Conservation (phyloP, 2,329 filamentous ascomycete genomes). For the Juglanconis oblonga region DNA sequence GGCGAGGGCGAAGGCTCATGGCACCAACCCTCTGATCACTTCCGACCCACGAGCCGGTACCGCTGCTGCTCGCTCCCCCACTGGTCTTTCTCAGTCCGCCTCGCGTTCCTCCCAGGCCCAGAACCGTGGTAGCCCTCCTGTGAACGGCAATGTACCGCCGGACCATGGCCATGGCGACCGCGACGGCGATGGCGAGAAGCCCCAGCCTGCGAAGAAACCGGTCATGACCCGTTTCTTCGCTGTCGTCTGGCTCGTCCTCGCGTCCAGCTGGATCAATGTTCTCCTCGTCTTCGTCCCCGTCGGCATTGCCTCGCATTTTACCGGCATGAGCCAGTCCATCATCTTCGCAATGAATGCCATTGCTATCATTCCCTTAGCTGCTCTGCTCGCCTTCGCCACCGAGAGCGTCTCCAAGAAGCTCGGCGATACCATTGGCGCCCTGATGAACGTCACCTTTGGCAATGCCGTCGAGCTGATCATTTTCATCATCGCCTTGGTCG, state of each 20-base stretch:
- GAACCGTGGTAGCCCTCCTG: neutral
- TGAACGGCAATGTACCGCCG: neutral
- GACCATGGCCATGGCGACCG: neutral
- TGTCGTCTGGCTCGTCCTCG: slow-evolving; percentile 50
- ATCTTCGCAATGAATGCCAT: slow-evolving; percentile 73
- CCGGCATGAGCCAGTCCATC: slow-evolving; percentile 54
- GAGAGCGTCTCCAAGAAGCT: slow-evolving; percentile 71
- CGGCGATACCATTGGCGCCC: slow-evolving; percentile 69
- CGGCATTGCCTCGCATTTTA: slow-evolving; percentile 64
- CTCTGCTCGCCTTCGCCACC: slow-evolving; percentile 68
- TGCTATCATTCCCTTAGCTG: slow-evolving; percentile 72
- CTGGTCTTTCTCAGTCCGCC: slow-evolving; percentile 5
- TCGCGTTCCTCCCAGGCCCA: neutral
- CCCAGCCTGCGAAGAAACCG: slow-evolving; percentile 18
- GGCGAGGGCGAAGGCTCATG: slow-evolving; percentile 29
- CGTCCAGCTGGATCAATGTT: slow-evolving; percentile 66
- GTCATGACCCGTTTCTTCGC: slow-evolving; percentile 37
- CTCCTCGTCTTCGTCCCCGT: slow-evolving; percentile 75
- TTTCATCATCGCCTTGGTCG: slow-evolving; percentile 39
- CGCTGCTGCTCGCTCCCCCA: slow-evolving; percentile 1
- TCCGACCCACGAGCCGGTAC: slow-evolving; percentile 9
- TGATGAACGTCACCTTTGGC: slow-evolving; percentile 76
- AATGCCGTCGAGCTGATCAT: slow-evolving; percentile 80
- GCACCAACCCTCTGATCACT: slow-evolving; percentile 20
- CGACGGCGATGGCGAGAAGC: slow-evolving; percentile 9